Conservation (phyloP, 208 protist genomes). For the Strigomonas culicis region DNA sequence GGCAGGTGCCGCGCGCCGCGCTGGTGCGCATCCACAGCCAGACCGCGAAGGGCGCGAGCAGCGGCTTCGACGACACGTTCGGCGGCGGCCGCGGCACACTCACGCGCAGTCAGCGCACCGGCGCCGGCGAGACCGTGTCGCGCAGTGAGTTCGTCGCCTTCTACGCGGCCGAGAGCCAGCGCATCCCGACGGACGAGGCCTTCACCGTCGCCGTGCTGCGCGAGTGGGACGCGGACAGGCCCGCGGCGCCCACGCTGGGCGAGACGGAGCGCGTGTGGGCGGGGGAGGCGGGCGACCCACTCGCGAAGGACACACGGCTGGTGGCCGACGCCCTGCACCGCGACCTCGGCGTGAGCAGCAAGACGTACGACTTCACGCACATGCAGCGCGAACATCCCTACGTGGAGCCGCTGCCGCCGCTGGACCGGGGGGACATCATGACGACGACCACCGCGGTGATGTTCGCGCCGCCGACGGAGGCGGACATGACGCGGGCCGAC, state of each 20-base stretch:
- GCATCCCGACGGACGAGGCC: constrained; percentile 53
- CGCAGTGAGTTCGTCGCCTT: constrained; percentile 72
- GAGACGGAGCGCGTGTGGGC: constrained; percentile 76
- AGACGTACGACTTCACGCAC: constrained; percentile 74
- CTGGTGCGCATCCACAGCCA: constrained; percentile 27
- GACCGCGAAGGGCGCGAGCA: background rate
- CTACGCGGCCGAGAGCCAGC: constrained; percentile 63
- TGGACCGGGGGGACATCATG: constrained; percentile 64
- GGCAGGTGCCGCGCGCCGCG: constrained; percentile 22
- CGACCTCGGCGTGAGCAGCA: constrained; percentile 43
- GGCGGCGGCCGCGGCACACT: background rate
- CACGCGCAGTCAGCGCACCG: background rate
- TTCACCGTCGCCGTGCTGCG: constrained; percentile 67
- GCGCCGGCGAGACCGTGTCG: constrained; percentile 17
- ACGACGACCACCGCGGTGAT: constrained; percentile 45
- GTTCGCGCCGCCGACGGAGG: constrained; percentile 22
- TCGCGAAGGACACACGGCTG: constrained; percentile 37
- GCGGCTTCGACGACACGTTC: constrained; percentile 18
- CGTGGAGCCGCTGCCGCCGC: constrained; percentile 59
- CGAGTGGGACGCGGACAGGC: constrained; percentile 65
- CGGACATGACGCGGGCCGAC: constrained; percentile 32
- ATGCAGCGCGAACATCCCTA: constrained; percentile 71
- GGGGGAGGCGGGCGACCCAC: constrained; percentile 50
- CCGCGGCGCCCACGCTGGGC: constrained; percentile 41
- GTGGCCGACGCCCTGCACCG: constrained; percentile 67